Evolutionary conservation across 2,329 filamentous ascomycete genomes (phyloP).

Genomic region (Pseudogymnoascus sp.): DNA sequence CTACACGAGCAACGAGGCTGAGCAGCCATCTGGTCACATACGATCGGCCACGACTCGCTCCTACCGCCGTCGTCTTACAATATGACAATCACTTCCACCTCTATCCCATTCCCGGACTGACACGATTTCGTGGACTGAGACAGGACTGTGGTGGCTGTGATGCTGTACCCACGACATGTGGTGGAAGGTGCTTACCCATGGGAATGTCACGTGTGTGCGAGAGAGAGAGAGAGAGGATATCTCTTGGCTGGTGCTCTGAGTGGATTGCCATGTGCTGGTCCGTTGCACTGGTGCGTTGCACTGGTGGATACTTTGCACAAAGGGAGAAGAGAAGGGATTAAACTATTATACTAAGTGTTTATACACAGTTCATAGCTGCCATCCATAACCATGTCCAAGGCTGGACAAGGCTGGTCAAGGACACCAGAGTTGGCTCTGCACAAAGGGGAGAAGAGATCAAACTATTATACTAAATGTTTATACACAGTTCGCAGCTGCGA

Average conservation of each 20-base stretch:
- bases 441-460: too few relatives aligned
- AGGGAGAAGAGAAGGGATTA: neutral
- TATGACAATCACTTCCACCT: neutral
- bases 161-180: too few relatives aligned
- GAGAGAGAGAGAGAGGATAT: neutral
- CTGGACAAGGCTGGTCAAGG: neutral
- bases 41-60: neutral
- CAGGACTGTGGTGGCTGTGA: neutral
- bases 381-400: neutral
- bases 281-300: neutral
- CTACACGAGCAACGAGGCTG: neutral
- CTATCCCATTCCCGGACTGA: neutral
- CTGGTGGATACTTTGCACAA: neutral
- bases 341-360: neutral
- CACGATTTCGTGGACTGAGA: neutral
- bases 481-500: too few relatives aligned
- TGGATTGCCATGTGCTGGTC: neutral
- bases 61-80: neutral
- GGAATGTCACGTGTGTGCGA: neutral
- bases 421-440: too few relatives aligned
- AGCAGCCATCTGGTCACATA: neutral
- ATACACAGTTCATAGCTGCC: neutral
- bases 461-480: too few relatives aligned
- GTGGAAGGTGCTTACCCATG: too few relatives aligned
- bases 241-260: neutral